Evolutionary conservation across 2,329 filamentous ascomycete genomes (phyloP), one percentile per base, ranked within the genome.

Genomic region (Grosmannia serpens): DNA sequence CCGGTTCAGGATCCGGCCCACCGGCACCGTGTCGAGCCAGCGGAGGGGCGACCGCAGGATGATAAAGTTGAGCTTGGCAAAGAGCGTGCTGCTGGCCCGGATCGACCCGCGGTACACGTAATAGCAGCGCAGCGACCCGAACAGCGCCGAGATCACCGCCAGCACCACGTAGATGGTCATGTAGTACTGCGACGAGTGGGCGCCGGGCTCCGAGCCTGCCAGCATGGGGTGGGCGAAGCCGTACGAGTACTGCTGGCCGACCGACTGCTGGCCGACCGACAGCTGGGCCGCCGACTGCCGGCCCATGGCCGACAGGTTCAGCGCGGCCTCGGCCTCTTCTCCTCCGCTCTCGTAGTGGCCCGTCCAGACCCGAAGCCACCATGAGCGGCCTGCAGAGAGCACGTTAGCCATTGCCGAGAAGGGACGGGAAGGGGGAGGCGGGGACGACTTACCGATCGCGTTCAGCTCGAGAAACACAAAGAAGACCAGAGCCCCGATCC

Each of bases 21-120:
- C 75, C 0, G 89, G 89, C 0, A 90, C 85, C 0, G 88, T 91
- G 67, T 92, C 88, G 44, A 92, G 77, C 86, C 87, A 91, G 61
- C 87, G 77, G n/a, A 91, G 75, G 1, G 87, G 88, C 7, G 88
- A 84, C 22, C 86, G 81, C 4, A 92, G 75, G 13, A 92, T 78
- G 0, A 82, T 77, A 63, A 81, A 83, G 50, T 85, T 82, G 62
- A 91, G 79, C 56, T 79, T 79, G 26, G 82, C 77, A 62, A 91
- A 92, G 4, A 91, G 75, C 51, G 73, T 73, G 46, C 82, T 77
- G n/a, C 87, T 90, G 3, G 87, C 87, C 59, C 77, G 78, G 64
- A 91, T 76, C 15, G 86, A 86, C 53, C 85, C 84, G 9, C 74
- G 64, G 65, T 84, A 88, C 6, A 87, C 74, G 68, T 82, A 83